Percentiles rank a stretch among this genome's conserved stretches.
Conservation (phyloP, 352 stramenopile species). For the Phytophthora fragariaefolia region DNA sequence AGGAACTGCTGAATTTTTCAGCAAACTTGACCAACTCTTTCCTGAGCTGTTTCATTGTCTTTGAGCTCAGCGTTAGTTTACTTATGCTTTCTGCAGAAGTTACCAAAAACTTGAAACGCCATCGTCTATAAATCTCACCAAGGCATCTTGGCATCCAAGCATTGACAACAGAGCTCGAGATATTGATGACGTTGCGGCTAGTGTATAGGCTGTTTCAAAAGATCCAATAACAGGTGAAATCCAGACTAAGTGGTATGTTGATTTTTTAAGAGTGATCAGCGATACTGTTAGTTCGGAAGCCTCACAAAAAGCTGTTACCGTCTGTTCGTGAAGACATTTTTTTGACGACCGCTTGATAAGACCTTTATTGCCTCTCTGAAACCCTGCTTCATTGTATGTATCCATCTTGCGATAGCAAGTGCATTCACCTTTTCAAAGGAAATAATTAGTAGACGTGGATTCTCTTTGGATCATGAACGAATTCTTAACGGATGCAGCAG, state of each 20-base stretch:
- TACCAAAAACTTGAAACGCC: neutral
- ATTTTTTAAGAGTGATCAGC: neutral
- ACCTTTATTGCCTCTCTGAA: neutral
- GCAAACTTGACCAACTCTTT: neutral
- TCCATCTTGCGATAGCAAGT: neutral
- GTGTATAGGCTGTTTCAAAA: neutral
- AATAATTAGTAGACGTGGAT: neutral
- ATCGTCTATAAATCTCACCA: neutral
- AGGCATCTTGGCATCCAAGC: neutral
- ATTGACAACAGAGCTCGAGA: neutral
- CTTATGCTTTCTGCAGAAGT: neutral
- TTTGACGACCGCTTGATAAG: neutral
- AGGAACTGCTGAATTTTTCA: neutral
- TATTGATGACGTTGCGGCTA: neutral
- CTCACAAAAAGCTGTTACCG: neutral
- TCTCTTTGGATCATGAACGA: neutral
- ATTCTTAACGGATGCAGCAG: neutral
- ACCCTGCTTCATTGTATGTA: neutral
- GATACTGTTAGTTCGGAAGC: neutral
- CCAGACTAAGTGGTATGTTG: neutral
- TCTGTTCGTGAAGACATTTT: neutral
- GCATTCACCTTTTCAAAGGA: neutral
- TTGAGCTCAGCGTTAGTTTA: neutral
- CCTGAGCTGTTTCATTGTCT: neutral
- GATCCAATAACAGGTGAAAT: neutral